Evolutionary conservation across 192 early-diverging fungal genomes (phyloP), one percentile per base, ranked within the genome.

Genomic region (Coemansia sp.): DNA sequence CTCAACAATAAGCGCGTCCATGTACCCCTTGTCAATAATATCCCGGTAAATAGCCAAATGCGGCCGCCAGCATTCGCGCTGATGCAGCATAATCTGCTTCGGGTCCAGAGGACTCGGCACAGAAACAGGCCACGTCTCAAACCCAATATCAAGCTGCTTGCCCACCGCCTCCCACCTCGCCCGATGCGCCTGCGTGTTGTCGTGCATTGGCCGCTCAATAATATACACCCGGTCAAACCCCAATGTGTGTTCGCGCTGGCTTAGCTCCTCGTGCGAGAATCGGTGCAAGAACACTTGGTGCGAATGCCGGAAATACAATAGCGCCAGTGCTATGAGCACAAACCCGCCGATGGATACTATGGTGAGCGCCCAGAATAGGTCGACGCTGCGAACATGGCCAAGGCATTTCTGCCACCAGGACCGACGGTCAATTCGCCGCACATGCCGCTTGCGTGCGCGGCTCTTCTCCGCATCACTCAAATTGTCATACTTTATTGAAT

Each of bases 1-100:
- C 66, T 82, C 80, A 35, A 82, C 53, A 20, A 82, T 69, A 40
- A 82, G 64, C 53, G 80, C 80, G 24, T 76, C 75, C 74, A 71
- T 67, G 31, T 66, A 46, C 9, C 70, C 79, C 48, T 67, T 63
- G 13, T 60, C 64, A 2, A 66, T 58, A 13, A 82, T 71, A 36
- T 82, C 79, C 14, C 71, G 70, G 60, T 74, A 77, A 20, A 82
- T 67, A 18, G 65, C 51, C 59, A 66, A 59, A 36, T 82, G 79
- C 23, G 79, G 70, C 20, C 71, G 70, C 79, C 79, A 82, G 71
- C 79, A 82, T 65, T 70, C 74, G 65, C 71, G 74, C 74, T 82
- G 79, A 34, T 72, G 65, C 66, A 81, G 24, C 63, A 48, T 62
- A 0, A 70, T 55, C 60, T 56, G 42, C 42, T 31, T 57, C 1